Conservation (phyloP, 768 basidiomycete species). For the Leucocoprinus sp. region DNA sequence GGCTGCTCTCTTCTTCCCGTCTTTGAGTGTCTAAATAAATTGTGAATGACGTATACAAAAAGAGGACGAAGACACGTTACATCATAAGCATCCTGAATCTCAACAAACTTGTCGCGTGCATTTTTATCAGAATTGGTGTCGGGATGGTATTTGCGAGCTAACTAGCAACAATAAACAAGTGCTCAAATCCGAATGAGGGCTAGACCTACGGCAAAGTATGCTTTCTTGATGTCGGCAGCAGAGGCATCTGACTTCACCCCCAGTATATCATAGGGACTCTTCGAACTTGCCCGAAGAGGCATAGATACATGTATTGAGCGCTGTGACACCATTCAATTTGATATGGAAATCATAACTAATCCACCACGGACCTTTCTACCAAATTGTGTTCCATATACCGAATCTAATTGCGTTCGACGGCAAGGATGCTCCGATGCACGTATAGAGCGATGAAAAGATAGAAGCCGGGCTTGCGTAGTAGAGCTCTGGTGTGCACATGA, state of each 20-base stretch:
- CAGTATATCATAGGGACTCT: slow-evolving; percentile 87
- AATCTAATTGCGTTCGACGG: neutral
- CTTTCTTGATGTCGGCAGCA: slow-evolving; percentile 90
- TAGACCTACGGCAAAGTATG: slow-evolving; percentile 81
- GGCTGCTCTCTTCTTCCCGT: slow-evolving; percentile 84
- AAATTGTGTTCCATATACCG: slow-evolving; percentile 2
- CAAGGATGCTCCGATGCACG: slow-evolving; percentile 21
- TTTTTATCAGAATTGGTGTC: slow-evolving; percentile 92
- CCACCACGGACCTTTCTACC: slow-evolving; percentile 31
- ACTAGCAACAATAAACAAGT: slow-evolving; percentile 36
- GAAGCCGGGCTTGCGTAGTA: slow-evolving; percentile 22
- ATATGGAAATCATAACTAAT: slow-evolving; percentile 8
- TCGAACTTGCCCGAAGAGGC: slow-evolving; percentile 45
- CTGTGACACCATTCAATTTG: slow-evolving; percentile 31
- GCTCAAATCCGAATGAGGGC: slow-evolving; percentile 7
- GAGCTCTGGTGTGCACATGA: slow-evolving; percentile 39
- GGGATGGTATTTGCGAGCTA: slow-evolving; percentile 97
- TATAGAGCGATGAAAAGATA: slow-evolving; percentile 31
- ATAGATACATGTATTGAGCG: slow-evolving; percentile 70
- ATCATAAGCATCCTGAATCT: slow-evolving; percentile 97
- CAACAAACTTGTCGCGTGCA: slow-evolving; percentile 88
- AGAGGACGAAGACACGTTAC: slow-evolving; percentile 29
- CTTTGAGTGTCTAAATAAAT: slow-evolving; percentile 70
- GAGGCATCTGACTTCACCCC: slow-evolving; percentile 82
- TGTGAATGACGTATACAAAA: slow-evolving; percentile 3